Percentiles rank a stretch among this genome's conserved stretches.
Conservation (phyloP, 352 stramenopile genomes). For the Detonula confervacea region DNA sequence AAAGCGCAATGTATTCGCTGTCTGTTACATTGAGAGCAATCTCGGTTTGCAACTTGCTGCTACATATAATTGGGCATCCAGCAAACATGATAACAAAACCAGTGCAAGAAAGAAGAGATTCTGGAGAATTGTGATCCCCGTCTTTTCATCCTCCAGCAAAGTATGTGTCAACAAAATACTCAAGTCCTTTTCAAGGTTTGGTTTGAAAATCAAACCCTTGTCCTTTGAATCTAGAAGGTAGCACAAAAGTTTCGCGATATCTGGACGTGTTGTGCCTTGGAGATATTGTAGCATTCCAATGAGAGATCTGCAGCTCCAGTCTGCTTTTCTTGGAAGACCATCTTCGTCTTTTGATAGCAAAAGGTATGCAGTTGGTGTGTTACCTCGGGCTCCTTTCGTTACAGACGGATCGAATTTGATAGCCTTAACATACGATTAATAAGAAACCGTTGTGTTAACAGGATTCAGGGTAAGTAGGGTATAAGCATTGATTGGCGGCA, state of each 20-base stretch:
- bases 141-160: constrained; percentile 38
- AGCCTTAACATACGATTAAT: constrained; percentile 15
- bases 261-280: not conserved
- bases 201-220: constrained; percentile 6
- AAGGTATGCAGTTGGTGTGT: too few species aligned
- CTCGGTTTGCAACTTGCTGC: constrained; percentile 49
- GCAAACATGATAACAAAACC: constrained; percentile 46
- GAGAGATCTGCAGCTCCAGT: not conserved
- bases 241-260: constrained; percentile 8
- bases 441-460: constrained; percentile 12
- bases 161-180: constrained; percentile 49
- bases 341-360: not conserved
- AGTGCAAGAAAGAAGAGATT: constrained; percentile 19
- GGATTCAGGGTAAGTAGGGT: not conserved
- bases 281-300: not conserved
- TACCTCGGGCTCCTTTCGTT: too few species aligned
- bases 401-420: not conserved
- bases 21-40: constrained; percentile 9
- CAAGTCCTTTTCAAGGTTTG: constrained; percentile 21
- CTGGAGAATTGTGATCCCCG: not conserved
- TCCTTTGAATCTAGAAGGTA: constrained; percentile 37
- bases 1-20: constrained; percentile 20
- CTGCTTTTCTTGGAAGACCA: not conserved
- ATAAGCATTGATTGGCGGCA: too few species aligned
- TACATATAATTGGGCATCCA: constrained; percentile 41